Evolutionary conservation across 2,329 filamentous ascomycete genomes (phyloP).

Genomic region (Hypoxylon sp.): DNA sequence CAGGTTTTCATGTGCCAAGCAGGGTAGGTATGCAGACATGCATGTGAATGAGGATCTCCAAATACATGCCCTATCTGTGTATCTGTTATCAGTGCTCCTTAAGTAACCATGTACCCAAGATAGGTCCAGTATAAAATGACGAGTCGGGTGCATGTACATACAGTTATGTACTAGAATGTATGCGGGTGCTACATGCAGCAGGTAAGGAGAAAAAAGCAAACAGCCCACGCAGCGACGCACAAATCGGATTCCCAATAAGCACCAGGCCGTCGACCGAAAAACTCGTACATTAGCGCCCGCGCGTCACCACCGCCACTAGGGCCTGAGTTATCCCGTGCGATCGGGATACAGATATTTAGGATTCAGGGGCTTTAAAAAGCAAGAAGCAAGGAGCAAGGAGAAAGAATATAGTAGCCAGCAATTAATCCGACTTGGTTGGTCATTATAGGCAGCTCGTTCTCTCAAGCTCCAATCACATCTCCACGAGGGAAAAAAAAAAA

Average conservation of each 20-base stretch:
- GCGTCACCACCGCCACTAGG: neutral
- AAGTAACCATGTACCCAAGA: no score
- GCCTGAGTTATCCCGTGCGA: neutral
- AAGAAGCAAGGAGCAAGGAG: neutral
- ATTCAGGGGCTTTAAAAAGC: slow-evolving; percentile 1
- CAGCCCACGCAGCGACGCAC: neutral
- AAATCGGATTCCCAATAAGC: slow-evolving; percentile 5
- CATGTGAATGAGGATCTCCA: neutral
- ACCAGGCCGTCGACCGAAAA: slow-evolving; percentile 6
- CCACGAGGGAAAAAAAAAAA: neutral
- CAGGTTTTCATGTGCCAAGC: neutral
- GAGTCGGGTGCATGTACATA: neutral
- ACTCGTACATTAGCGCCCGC: slow-evolving; percentile 6
- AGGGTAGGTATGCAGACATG: neutral
- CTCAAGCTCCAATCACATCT: neutral
- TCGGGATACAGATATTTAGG: neutral
- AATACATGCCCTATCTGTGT: no score
- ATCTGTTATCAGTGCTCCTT: neutral
- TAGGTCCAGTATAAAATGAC: neutral
- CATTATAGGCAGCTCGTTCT: neutral
- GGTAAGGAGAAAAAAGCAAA: slow-evolving; percentile 5
- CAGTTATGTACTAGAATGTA: neutral
- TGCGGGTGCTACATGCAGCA: neutral
- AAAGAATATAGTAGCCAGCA: neutral
- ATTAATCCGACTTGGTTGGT: neutral